Percentiles rank a stretch among this genome's conserved stretches.
These are phyloP conservation scores for Gentiana macrophylla DNA, from an alignment of 257 asterid genomes.

Conservation along the genomic window DNA sequence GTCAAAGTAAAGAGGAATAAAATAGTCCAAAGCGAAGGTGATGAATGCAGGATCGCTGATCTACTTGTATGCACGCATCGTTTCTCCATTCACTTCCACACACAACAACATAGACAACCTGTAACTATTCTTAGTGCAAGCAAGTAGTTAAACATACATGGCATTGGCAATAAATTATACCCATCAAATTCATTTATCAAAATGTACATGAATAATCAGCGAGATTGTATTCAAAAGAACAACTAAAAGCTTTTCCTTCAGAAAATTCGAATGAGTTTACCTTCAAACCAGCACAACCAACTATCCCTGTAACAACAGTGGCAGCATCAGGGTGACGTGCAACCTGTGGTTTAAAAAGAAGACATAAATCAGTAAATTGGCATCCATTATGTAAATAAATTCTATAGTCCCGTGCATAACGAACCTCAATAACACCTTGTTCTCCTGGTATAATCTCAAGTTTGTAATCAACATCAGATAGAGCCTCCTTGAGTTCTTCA, in stretches of 20 bases:
- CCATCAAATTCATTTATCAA: no score
- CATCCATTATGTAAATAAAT: constrained; percentile 2
- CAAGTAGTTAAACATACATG: no score
- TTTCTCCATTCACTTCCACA: no score
- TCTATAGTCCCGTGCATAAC: constrained; percentile 10
- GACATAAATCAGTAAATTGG: constrained; percentile 8
- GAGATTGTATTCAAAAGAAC: not conserved
- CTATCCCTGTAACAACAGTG: constrained; percentile 94
- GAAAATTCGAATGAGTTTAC: constrained; percentile 16
- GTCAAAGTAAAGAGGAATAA: no score
- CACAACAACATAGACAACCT: no score
- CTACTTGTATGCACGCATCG: no score
- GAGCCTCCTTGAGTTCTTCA: constrained; percentile 78
- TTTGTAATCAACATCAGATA: constrained; percentile 61
- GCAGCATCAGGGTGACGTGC: constrained; percentile 97
- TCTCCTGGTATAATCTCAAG: constrained; percentile 97
- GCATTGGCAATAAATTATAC: not conserved
- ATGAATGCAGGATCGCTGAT: no score
- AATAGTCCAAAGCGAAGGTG: no score
- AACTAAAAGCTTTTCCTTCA: not conserved
- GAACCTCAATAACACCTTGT: constrained; percentile 84
- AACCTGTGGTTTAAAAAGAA: constrained; percentile 42
- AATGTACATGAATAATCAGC: not conserved
- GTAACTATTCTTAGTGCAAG: no score
- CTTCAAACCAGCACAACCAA: constrained; percentile 98